Percentiles rank a stretch among this genome's conserved stretches.
Conservation (phyloP, 73 alveolate genomes). For the Paramecium bursaria region DNA sequence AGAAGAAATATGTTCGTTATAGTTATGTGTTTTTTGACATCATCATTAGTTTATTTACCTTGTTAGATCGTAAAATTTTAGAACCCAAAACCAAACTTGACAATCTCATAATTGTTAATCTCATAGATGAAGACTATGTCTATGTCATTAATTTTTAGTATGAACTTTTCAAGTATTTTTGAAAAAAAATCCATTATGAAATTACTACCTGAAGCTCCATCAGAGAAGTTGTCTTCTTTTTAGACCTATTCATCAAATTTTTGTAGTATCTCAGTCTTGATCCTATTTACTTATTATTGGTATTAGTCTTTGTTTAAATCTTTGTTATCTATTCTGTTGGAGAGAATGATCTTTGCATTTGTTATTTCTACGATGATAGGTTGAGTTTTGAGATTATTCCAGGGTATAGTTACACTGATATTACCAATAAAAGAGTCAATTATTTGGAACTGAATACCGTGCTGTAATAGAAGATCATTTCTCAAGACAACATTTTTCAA, state of each 20-base stretch:
- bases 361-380: conserved; percentile 16
- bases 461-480: conserved; percentile 34
- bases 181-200: conserved; percentile 26
- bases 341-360: conserved; percentile 42
- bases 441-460: conserved; percentile 42
- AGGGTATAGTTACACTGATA: conserved; percentile 31
- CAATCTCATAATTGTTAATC: conserved; percentile 53
- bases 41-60: conserved; percentile 28
- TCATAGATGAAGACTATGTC: conserved; percentile 48
- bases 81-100: conserved; percentile 59
- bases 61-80: neutral
- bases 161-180: conserved; percentile 35
- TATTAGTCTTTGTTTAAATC: conserved; percentile 40
- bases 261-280: conserved; percentile 22
- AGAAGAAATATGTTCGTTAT: conserved; percentile 20
- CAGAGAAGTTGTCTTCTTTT: conserved; percentile 39
- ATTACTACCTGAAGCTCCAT: neutral
- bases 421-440: conserved; percentile 47
- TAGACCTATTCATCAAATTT: conserved; percentile 52
- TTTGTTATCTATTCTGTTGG: conserved; percentile 34
- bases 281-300: conserved; percentile 16
- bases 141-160: conserved; percentile 7
- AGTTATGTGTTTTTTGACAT: neutral
- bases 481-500: conserved; percentile 48
- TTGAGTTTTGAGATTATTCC: conserved; percentile 46